Evolutionary conservation across 352 stramenopile species (phyloP), one percentile per base, ranked within the genome.

Genomic region (Phytopythium aichiense): DNA sequence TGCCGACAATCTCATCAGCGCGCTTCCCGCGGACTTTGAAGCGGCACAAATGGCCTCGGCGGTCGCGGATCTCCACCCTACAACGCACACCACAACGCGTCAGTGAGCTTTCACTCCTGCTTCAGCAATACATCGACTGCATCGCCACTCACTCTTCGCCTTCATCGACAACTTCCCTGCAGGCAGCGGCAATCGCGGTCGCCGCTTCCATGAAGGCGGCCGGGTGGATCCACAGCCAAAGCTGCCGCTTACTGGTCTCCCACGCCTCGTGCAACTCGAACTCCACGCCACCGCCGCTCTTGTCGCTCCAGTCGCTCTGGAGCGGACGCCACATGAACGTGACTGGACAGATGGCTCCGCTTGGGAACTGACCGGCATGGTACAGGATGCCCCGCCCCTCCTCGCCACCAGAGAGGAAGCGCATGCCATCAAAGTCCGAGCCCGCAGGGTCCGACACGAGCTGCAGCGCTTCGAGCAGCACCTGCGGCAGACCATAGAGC

Each of bases 171-270:
- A 87, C 64, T 13, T 75, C 58, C 30, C 84, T 67, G 43, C 81
- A 92, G 18, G 82, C 84, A 13, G 53, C 48, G 30, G 69, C 68
- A 50, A 93, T 88, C 11, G 79, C 84, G 12, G 59, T 79, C 7
- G 82, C 79, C 2, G 84, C 79, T 56, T 91, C 81, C 73, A 91
- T 85, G 63, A 84, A 92, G 35, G 81, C 80, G 11, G 82, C 80
- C 7, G 84, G 77, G 46, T 93, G 84, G 51, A 93, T 78, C 84
- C 84, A 93, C 1, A 93, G 65, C 84, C 84, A 93, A 20, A 93
- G 59, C 58, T 93, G 81, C 2, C 83, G 73, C 58, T 84, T 88
- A n/a, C 60, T 73, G 22, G 38, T 63, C 25, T 79, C 69, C 69
- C 71, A 87, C 7, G 76, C 66, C 2, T 74, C 48, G 13, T 76